Base-by-base conservation (phyloP, 805 yeast genomes). In the Metschnikowia dekortorum region DNA sequence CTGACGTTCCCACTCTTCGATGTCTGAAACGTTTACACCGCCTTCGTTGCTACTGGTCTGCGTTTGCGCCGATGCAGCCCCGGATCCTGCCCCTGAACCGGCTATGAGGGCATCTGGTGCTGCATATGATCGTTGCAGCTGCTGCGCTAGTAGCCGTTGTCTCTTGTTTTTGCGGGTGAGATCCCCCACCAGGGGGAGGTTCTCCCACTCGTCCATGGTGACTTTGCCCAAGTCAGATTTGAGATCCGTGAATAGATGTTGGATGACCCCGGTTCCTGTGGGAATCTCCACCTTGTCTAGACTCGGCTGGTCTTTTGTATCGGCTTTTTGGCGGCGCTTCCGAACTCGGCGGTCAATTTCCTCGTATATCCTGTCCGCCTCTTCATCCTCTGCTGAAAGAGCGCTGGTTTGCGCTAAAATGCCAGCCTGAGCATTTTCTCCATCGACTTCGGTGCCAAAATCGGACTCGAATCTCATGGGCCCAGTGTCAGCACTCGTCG, bases 131-230 rank as follows among this genome's bases (percentile, higher is more conserved):
- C 96, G 70, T 54, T 84, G 83, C 51, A 80, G 80, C 57, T 73
- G 76, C 60, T 84, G 85, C 43, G 80, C 78, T 48, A 82, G 74
- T 40, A 82, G 65, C 48, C 96, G 71, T 44, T 78, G 70, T 49
- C 98, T 70, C 57, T 90, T 89, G 66, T 89, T 89, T 50, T 81
- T 74, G 60, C 83, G 78, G 0, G 99, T 94, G 60, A 88, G 71
- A 65, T 92, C 98, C 1, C 89, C 87, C 1, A 89, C 94, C 54
- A 89, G 96, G 0, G 98, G 98, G 3, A 92, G 61, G 53, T 73
- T 76, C 4, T 78, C 75, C 99, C 99, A 92, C 60, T 91, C 84
- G 3, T 81, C 86, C 18, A 73, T 79, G 3, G 87, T 73, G 0
- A 92, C 80, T 0, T 65, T 58, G 0, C 83, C 70, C 36, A 91